These are phyloP conservation scores for Rhododendron ferrugineum DNA, from an alignment of 148 eudicot genomes.

Conservation along the genomic window DNA sequence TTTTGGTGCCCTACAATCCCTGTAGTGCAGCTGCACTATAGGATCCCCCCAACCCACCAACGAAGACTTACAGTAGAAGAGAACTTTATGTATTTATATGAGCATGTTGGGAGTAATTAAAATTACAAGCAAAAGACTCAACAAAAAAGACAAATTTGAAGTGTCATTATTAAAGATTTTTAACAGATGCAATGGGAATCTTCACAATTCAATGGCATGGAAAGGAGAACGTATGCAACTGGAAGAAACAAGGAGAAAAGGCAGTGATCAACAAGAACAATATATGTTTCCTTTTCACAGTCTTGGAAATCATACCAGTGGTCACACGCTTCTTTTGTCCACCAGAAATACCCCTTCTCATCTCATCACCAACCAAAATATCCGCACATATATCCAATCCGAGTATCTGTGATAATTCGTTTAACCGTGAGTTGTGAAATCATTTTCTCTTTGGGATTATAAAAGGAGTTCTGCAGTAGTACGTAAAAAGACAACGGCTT, in stretches of 20 bases:
- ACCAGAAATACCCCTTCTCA: conserved; percentile 47
- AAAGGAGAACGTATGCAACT: background rate
- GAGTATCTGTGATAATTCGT: conserved; percentile 18
- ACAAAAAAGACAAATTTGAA: background rate
- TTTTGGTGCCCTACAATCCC: too few species aligned
- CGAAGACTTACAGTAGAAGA: background rate
- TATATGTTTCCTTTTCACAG: background rate
- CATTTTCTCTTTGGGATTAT: background rate
- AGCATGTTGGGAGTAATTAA: background rate
- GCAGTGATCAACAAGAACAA: background rate
- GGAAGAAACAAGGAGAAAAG: background rate
- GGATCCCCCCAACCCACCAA: background rate
- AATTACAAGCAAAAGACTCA: background rate
- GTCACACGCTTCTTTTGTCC: conserved; percentile 48
- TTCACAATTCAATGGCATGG: background rate
- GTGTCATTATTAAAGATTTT: background rate
- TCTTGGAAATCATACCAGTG: conserved; percentile 20
- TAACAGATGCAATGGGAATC: background rate
- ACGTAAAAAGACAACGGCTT: background rate
- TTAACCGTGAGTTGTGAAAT: background rate
- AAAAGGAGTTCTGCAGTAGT: background rate
- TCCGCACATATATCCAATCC: conserved; percentile 39
- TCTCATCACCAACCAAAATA: conserved; percentile 39
- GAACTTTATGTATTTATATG: background rate
- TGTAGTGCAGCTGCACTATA: too few species aligned